These are phyloP conservation scores for Naganishia kalamii DNA, from an alignment of 768 basidiomycete genomes.

Conservation along the genomic window DNA sequence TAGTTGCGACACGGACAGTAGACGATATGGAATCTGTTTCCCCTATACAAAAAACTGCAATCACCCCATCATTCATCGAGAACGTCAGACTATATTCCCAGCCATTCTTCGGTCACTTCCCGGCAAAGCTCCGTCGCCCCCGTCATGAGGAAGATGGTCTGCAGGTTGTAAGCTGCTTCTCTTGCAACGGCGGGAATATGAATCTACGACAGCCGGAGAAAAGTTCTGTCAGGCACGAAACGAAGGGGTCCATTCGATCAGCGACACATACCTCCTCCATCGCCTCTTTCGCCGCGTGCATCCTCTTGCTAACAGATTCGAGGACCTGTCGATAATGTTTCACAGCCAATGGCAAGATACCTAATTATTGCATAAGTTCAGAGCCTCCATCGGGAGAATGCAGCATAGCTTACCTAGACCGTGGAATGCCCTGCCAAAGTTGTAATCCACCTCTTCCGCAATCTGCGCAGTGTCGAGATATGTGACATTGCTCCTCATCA, in stretches of 20 bases:
- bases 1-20: neutral
- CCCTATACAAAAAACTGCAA: neutral
- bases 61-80: no score
- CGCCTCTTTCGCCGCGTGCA: slow-evolving; percentile 28
- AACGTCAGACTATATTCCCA: slow-evolving; percentile 60
- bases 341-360: slow-evolving; percentile 71
- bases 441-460: slow-evolving; percentile 80
- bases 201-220: slow-evolving; percentile 11
- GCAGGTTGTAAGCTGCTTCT: slow-evolving; percentile 83
- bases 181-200: slow-evolving; percentile 57
- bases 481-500: slow-evolving; percentile 44
- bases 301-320: slow-evolving; percentile 55
- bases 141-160: slow-evolving; percentile 70
- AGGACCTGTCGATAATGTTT: slow-evolving; percentile 77
- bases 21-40: neutral
- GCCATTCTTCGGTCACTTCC: slow-evolving; percentile 67
- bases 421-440: slow-evolving; percentile 86
- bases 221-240: neutral
- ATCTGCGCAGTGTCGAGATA: slow-evolving; percentile 40
- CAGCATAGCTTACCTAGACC: slow-evolving; percentile 62
- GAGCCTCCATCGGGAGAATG: neutral
- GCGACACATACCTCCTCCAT: slow-evolving; percentile 42
- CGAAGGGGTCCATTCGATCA: neutral
- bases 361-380: slow-evolving; percentile 48
- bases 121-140: slow-evolving; percentile 68